These are phyloP conservation scores for Rhynchospora breviuscula DNA, from an alignment of 176 grass and related monocot genomes.

Conservation along the genomic window DNA sequence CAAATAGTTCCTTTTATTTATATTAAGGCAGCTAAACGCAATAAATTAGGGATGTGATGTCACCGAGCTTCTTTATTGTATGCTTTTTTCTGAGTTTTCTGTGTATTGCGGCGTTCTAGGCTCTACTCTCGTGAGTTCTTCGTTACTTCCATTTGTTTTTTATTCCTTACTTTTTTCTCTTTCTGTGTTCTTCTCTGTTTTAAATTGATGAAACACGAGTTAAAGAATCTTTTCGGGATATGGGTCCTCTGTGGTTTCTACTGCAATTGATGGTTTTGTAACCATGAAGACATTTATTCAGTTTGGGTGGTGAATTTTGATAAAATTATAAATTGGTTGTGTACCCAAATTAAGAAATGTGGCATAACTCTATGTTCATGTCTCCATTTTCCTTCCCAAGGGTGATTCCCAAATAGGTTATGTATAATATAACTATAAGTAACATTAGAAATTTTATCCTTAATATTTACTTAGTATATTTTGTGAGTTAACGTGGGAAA, in stretches of 20 bases:
- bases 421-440: conserved; percentile 29
- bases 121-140: conserved; percentile 24
- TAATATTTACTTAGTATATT: conserved; percentile 21
- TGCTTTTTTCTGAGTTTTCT: neutral
- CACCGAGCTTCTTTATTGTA: neutral
- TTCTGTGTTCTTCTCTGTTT: conserved; percentile 36
- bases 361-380: conserved; percentile 23
- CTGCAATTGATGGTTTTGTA: conserved; percentile 20
- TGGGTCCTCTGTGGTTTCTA: conserved; percentile 7
- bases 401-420: conserved; percentile 30
- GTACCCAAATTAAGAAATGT: conserved; percentile 7
- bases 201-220: conserved; percentile 17
- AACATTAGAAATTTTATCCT: conserved; percentile 23
- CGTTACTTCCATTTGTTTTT: conserved; percentile 19
- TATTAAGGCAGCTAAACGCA: neutral
- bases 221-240: conserved; percentile 45
- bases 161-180: conserved; percentile 40
- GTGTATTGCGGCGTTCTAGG: neutral
- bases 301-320: conserved; percentile 22
- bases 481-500: conserved; percentile 7
- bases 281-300: neutral
- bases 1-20: neutral
- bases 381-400: conserved; percentile 19
- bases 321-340: conserved; percentile 17
- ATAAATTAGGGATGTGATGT: conserved; percentile 20